phyloP scores from a whole-genome alignment of 768 basidiomycete genomes.

The Serendipita indica region DNA sequence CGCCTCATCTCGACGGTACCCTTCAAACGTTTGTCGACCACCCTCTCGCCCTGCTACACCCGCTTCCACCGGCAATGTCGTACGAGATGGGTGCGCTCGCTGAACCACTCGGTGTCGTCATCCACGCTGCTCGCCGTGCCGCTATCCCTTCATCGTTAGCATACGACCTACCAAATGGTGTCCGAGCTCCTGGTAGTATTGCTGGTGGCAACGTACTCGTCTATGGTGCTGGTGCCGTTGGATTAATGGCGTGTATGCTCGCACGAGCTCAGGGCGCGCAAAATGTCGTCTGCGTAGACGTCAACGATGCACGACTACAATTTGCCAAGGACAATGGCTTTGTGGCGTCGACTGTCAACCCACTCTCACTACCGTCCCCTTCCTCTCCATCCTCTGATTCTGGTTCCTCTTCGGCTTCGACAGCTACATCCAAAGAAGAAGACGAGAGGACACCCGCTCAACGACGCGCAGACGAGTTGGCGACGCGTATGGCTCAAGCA shows the following conservation, averaged over 20 bases:
- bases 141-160: too few species aligned
- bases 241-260: slow-evolving; percentile 73
- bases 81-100: slow-evolving; percentile 78
- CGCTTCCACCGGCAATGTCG: slow-evolving; percentile 64
- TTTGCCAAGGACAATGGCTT: slow-evolving; percentile 68
- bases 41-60: slow-evolving; percentile 71
- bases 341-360: slow-evolving; percentile 41
- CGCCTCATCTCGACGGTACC: slow-evolving; percentile 87
- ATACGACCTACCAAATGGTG: slow-evolving; percentile 15
- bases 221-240: slow-evolving; percentile 87
- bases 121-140: slow-evolving; percentile 41
- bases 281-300: slow-evolving; percentile 66
- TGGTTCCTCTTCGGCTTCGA: not conserved
- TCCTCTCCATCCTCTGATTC: not conserved
- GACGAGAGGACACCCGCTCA: not conserved
- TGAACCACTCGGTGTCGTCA: slow-evolving; percentile 85
- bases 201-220: slow-evolving; percentile 65
- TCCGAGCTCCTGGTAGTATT: slow-evolving; percentile 17
- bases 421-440: not conserved
- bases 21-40: slow-evolving; percentile 81
- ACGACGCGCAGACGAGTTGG: not conserved
- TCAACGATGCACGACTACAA: slow-evolving; percentile 64
- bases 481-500: slow-evolving; percentile 10
- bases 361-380: not conserved
- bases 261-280: slow-evolving; percentile 53